Evolutionary conservation across 2,329 filamentous ascomycete species (phyloP), one percentile per base, ranked within the genome.

Genomic region (Diaporthe eres): DNA sequence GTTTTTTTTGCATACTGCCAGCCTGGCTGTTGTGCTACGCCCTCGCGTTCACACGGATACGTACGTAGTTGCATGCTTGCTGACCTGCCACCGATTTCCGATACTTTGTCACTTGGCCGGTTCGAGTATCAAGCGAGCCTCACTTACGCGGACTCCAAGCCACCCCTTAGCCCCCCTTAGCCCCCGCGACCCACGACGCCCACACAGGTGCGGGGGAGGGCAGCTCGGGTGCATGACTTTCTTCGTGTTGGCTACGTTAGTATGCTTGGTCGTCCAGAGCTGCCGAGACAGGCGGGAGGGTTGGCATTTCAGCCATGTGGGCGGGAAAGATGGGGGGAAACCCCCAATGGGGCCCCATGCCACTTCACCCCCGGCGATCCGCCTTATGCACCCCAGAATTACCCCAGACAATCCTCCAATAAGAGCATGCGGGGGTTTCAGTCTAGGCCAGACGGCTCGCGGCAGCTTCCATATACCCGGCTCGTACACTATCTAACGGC

Each of bases 401-500:
- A 74, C 75, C 75, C 75, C 75, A 74, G 75, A 70, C 65, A 67
- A 25, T 71, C 72, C 57, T 53, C 71, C 71, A 73, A 61, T 65
- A 49, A 53, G 25, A 55, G 47, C 51, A 44, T 57, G 58, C 71
- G 71, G 71, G 71, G 71, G 47, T 44, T 73, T 65, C 47, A 65
- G 51, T n/a, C 47, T 51, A 65, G 58, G 47, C 58, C 37, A 28
- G 71, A 57, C 71, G 47, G 61, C 71, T 28, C 31, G 19, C 57
- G 58, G 22, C 71, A 63, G 71, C 55, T 63, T 63, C 42, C n/a
- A 51, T 72, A 53, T 39, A 53, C 49, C 71, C 71, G 71, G 57
- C 49, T 55, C n/a, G 25, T 13, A 49, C 37, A 39, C 37, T 39
- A 39, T 39, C 37, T 39, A 22, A 63, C 44, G 71, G 57, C 57